Base-by-base conservation (phyloP, 2,329 filamentous ascomycete species). In the Coleophoma cylindrospora region DNA sequence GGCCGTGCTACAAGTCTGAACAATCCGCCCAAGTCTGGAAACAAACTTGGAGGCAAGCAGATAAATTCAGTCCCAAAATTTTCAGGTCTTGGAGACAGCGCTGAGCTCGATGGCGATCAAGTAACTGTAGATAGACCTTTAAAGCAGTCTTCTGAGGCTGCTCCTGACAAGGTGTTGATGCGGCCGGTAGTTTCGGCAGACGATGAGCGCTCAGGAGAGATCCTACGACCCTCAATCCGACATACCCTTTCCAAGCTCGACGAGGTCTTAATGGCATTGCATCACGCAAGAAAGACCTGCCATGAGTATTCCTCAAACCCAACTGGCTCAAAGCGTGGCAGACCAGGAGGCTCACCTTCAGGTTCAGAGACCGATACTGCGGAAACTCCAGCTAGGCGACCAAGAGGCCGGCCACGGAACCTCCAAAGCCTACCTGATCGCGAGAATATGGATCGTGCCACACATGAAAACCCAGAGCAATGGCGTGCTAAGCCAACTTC, bases 161-260 rank as follows among this genome's bases (percentile, higher is more conserved):
- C n/a, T 8, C n/a, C 34, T 6, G 53, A 52, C 33, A 47, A 33
- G 34, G n/a, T 14, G 10, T 15, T 44, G 9, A 22, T 44, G 41
- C 41, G 19, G 27, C 81, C 87, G 0, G 72, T 76, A 2, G 68
- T 89, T 5, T 77, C 86, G 8, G 77, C 81, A 1, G 85, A 95
- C 58, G 90, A 95, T 57, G 83, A 87, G 2, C 64, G 74, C 44
- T 87, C 89, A 0, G 72, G 77, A 51, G 64, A 68, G 2, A 71
- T 95, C 5, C 70, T 96, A 14, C 76, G 77, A 0, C 89, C 90
- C 0, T 76, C 81, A 0, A 76, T 87, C 11, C 76, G 84, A n/a
- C 84, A 89, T 56, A 77, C 91, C 14, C 73, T 96, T 9, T 69
- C 74, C 1, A 80, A 82, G 34, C 64, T 96, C 1, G 89, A 96